Evolutionary conservation across 495 filamentous ascomycete genomes (phyloP).

Genomic region (Hyaloscypha hepaticicola): DNA sequence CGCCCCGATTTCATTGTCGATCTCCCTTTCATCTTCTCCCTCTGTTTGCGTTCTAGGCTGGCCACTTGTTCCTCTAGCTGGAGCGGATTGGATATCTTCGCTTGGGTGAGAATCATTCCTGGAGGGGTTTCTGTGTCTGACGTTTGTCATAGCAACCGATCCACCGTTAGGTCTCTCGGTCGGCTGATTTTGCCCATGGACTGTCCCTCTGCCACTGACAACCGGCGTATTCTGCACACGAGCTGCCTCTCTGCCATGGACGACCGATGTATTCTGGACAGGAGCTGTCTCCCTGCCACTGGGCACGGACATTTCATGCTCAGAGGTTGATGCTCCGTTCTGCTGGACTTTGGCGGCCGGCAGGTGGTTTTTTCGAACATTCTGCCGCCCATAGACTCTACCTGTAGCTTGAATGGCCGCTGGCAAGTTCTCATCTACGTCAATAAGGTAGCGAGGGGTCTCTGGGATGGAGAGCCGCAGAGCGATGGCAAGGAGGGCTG

Average conservation of each 20-base stretch:
- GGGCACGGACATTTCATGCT: no score
- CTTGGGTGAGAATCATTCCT: no score
- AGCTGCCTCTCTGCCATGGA: no score
- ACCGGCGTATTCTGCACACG: no score
- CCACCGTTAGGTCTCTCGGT: no score
- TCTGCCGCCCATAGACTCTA: neutral
- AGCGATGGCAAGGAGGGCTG: slow-evolving; percentile 55
- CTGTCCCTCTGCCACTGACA: no score
- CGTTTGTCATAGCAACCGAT: no score
- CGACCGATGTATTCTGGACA: neutral
- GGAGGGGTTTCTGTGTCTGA: no score
- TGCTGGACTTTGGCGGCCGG: neutral
- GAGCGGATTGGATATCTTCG: no score
- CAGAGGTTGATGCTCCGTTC: neutral
- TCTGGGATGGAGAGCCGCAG: slow-evolving; percentile 62
- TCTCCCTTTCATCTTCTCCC: neutral
- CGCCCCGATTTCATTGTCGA: neutral
- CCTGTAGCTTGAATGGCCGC: neutral
- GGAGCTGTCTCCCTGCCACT: neutral
- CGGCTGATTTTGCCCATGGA: no score
- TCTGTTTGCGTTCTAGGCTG: neutral
- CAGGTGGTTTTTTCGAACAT: no score
- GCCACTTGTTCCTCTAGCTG: neutral
- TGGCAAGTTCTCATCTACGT: neutral
- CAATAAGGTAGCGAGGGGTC: slow-evolving; percentile 46